Evolutionary conservation across 495 filamentous ascomycete genomes (phyloP).

Genomic region (Acidiella bohemica): DNA sequence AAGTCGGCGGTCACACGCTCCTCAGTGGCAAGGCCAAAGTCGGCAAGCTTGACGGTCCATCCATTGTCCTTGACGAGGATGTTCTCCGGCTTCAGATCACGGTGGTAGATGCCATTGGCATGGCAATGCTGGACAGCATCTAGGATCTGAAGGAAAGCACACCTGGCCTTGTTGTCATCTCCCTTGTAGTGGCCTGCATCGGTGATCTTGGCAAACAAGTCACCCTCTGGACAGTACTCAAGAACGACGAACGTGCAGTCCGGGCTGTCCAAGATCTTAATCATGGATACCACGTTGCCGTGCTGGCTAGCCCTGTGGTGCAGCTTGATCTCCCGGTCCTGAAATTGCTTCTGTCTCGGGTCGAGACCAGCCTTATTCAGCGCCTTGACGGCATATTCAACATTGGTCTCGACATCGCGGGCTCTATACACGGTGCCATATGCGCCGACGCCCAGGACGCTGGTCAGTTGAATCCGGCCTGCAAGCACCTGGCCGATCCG

Average conservation of each 20-base stretch:
- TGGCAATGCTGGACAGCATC: conserved; percentile 97
- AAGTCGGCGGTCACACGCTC: conserved; percentile 81
- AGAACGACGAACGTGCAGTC: conserved; percentile 96
- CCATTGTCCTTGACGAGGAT: conserved; percentile 82
- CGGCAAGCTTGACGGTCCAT: conserved; percentile 83
- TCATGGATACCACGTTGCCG: conserved; percentile 83
- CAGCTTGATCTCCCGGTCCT: conserved; percentile 81
- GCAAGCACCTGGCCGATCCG: conserved; percentile 75
- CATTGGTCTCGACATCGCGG: conserved; percentile 68
- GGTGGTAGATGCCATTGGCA: conserved; percentile 83
- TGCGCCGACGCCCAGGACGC: conserved; percentile 82
- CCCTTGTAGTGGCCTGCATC: conserved; percentile 85
- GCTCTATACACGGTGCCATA: conserved; percentile 96
- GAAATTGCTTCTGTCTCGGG: conserved; percentile 73
- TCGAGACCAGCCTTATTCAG: conserved; percentile 88
- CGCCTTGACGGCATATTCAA: conserved; percentile 88
- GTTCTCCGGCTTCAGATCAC: conserved; percentile 97
- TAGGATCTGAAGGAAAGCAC: conserved; percentile 87
- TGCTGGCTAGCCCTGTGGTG: conserved; percentile 82
- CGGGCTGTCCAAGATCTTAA: conserved; percentile 81
- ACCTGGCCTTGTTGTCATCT: conserved; percentile 78
- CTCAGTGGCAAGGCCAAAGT: conserved; percentile 87
- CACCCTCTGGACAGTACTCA: conserved; percentile 94
- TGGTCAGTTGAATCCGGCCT: conserved; percentile 65
- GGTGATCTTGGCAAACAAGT: conserved; percentile 94